Base-by-base conservation (phyloP, 192 early-diverging fungal genomes). In the Coemansia erecta region DNA sequence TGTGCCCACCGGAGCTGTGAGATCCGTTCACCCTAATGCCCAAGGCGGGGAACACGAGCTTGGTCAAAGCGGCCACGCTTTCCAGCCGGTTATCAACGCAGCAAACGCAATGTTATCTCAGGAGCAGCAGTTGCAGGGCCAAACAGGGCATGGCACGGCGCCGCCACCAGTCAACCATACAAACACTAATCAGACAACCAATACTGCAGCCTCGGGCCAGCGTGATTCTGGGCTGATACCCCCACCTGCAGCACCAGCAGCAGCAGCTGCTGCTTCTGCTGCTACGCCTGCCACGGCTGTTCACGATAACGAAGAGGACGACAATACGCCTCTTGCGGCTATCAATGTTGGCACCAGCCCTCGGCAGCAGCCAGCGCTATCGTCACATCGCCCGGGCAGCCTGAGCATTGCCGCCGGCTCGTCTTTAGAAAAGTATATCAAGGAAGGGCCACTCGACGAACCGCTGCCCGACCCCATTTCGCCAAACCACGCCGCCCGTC, bases 301-400 rank as follows among this genome's bases (percentile, higher is more conserved):
- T 4, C 23, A 14, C 9, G 60, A 57, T 31, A 59, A 40, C 39
- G 73, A 75, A 23, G 66, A 68, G 58, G 73, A 75, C 52, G 73
- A 75, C 28, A 45, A 75, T 19, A 75, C 66, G 2, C 73, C 73
- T 23, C 57, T 75, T 0, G 73, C 63, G 15, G 73, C 62, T 17
- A 69, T 75, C 19, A 75, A 65, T 60, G 24, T 35, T 28, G 50
- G 44, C 31, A 18, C 63, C 37, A 63, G 51, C 18, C 47, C 61
- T 4, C 43, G 44, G 8, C 56, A 58, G 47, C 68, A 46, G 43
- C 42, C 48, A 14, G 24, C 54, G 2, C 8, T 23, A 18, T 28
- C 45, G 3, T 5, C 8, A 19, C 35, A 39, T 19, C 62, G 56
- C 33, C 53, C 53, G 0, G 41, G 45, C 31, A 46, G 31, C 8